Evolutionary conservation across 257 asterid genomes (phyloP).

Genomic region (Scutellaria baicalensis): DNA sequence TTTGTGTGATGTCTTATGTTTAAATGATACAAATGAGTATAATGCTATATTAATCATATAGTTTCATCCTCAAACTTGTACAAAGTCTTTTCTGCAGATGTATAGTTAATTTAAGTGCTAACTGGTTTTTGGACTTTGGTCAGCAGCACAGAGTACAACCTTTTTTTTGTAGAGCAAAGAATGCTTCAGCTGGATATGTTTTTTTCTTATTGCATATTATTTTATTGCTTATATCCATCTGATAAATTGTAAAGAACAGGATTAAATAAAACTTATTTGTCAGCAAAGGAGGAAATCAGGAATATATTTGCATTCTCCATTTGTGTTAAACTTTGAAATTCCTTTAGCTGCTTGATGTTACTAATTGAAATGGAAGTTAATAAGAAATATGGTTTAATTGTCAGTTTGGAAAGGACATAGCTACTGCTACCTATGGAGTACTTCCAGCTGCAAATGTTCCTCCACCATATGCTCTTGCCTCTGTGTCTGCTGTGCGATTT

Average conservation of each 20-base stretch:
- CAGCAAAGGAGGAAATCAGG: background rate
- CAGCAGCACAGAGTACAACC: background rate
- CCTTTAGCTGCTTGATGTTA: background rate
- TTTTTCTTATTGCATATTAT: background rate
- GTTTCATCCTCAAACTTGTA: background rate
- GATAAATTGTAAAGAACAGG: background rate
- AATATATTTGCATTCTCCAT: background rate
- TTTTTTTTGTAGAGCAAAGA: background rate
- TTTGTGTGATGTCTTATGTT: background rate
- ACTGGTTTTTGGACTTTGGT: constrained; percentile 7
- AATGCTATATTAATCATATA: background rate
- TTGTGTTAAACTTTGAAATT: background rate
- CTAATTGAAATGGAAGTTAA: constrained; percentile 12
- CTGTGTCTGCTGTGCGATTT: constrained; percentile 79
- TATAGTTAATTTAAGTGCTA: background rate
- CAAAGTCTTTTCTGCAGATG: background rate
- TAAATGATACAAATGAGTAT: background rate
- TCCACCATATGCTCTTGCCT: constrained; percentile 89
- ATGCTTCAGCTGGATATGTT: constrained; percentile 1
- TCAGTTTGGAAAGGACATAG: constrained; percentile 90
- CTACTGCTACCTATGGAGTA: constrained; percentile 94
- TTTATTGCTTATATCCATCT: background rate
- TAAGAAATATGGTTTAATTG: constrained; percentile 19
- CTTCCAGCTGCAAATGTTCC: constrained; percentile 96
- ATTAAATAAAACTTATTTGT: background rate